Percentiles rank a stretch among this genome's conserved stretches.
These are phyloP conservation scores for Geoglossum cookeanum DNA, from an alignment of 2,329 filamentous ascomycete genomes.

Conservation along the genomic window DNA sequence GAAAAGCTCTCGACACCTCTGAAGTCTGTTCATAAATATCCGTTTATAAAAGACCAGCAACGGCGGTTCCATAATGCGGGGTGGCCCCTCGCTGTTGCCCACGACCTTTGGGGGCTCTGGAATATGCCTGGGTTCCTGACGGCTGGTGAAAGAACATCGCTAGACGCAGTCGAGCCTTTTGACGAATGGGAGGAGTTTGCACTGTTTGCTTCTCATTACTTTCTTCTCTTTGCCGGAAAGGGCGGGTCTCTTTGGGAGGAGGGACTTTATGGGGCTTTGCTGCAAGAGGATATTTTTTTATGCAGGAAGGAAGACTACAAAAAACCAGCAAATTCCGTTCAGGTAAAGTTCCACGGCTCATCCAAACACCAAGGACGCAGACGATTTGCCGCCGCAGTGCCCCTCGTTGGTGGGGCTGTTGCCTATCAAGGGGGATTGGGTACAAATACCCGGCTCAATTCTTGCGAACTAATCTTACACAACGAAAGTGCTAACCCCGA, in stretches of 20 bases:
- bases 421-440: slow-evolving; percentile 27
- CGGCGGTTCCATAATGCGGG: slow-evolving; percentile 48
- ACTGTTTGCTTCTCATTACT: slow-evolving; percentile 69
- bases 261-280: not conserved
- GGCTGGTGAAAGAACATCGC: slow-evolving; percentile 33
- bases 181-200: slow-evolving; percentile 95
- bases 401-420: slow-evolving; percentile 14
- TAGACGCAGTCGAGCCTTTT: slow-evolving; percentile 64
- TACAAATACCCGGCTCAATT: slow-evolving; percentile 19
- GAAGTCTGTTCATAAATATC: slow-evolving; percentile 54
- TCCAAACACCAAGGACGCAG: not conserved
- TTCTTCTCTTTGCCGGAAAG: slow-evolving; percentile 48
- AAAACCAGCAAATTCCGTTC: not conserved
- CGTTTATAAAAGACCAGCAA: slow-evolving; percentile 43
- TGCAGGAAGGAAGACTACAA: not conserved
- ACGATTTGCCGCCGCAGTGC: slow-evolving; percentile 11
- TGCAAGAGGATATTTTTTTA: not conserved
- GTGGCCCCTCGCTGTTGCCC: slow-evolving; percentile 43
- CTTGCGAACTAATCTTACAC: slow-evolving; percentile 18
- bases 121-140: slow-evolving; percentile 46
- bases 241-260: slow-evolving; percentile 1
- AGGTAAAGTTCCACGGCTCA: not conserved
- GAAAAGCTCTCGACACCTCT: slow-evolving; percentile 60
- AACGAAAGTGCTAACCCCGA: not conserved
- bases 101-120: slow-evolving; percentile 73